A percentile compares a stretch with the other conserved stretches of the same genome.
Conservation (phyloP, 139 green algal genomes). For the Coccomyxa sp. region DNA sequence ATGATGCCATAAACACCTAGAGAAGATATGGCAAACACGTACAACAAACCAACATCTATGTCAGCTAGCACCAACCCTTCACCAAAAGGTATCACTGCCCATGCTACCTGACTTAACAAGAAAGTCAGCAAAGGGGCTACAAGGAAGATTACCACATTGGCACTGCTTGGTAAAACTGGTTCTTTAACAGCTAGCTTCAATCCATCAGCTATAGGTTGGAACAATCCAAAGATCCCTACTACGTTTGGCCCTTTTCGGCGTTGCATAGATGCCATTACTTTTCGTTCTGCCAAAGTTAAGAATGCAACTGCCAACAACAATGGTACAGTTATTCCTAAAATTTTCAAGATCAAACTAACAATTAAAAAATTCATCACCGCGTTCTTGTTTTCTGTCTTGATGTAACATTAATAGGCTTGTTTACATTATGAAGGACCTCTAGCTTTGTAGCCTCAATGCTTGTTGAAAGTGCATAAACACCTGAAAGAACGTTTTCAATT, state of each 20-base stretch:
- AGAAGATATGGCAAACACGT: conserved; percentile 63
- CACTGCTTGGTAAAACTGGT: conserved; percentile 65
- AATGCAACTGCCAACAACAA: conserved; percentile 59
- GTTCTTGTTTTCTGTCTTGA: too few species aligned
- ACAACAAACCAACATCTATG: conserved; percentile 54
- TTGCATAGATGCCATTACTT: conserved; percentile 71
- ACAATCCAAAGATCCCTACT: conserved; percentile 62
- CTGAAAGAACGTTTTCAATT: too few species aligned
- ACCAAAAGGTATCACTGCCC: conserved; percentile 58
- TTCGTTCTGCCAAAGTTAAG: conserved; percentile 61
- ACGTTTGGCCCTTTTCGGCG: conserved; percentile 67
- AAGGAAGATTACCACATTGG: conserved; percentile 59
- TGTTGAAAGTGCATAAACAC: too few species aligned
- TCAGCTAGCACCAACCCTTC: conserved; percentile 54
- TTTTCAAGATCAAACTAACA: conserved; percentile 45
- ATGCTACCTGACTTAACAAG: conserved; percentile 65
- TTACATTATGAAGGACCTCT: too few species aligned
- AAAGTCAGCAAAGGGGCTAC: conserved; percentile 70
- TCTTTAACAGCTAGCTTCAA: conserved; percentile 71
- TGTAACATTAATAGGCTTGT: too few species aligned
- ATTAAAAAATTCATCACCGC: conserved; percentile 39
- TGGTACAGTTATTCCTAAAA: conserved; percentile 50
- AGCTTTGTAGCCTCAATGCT: too few species aligned
- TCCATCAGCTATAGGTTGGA: conserved; percentile 70
- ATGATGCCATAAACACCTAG: conserved; percentile 75